Evolutionary conservation across 73 alveolate species (phyloP), one percentile per base, ranked within the genome.

Genomic region (Blepharisma japonicum): DNA sequence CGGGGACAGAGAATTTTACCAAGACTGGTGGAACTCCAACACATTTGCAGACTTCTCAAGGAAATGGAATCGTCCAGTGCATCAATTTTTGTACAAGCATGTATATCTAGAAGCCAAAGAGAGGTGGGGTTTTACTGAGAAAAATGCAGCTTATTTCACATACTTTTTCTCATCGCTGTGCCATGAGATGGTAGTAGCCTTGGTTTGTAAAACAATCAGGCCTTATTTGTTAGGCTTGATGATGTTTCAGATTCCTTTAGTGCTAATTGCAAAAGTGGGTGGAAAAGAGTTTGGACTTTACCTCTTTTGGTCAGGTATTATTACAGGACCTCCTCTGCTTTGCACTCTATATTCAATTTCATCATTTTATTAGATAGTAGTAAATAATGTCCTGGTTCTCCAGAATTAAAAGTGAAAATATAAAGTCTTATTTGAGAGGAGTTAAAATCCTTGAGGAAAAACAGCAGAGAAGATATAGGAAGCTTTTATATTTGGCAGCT

Each of bases 11-110:
- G 71, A 82, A 38, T 88, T 88, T 76, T 88, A 88, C 67, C 55
- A 49, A 6, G 95, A 88, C 56, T 88, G 91, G 88, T 88, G 95
- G 95, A 88, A 88, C 77, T 81, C 95, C 1, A 77, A 83, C 7
- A 77, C 82, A 14, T 68, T 86, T 25, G 81, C 81, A 6, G 94
- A 86, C 56, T 86, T 74, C 83, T 86, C 89, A 87, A 81, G 94
- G 70, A 82, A 80, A 20, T 86, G 94, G 90, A 86, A 86, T 50
- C 70, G 77, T 55, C 90, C 90, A 6, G 83, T 86, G 39, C 94
- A 86, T 56, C 78, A 77, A 55, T 86, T 68, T 78, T 68, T 86
- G 50, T 39, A 77, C 6, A 77, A 87, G 50, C 94, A 86, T 68
- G 78, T 86, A 6, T 86, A 86, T 53, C 32, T n/a, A 0, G 23